Base-by-base conservation (phyloP, 2,329 filamentous ascomycete genomes). In the Hypocrella siamensis region DNA sequence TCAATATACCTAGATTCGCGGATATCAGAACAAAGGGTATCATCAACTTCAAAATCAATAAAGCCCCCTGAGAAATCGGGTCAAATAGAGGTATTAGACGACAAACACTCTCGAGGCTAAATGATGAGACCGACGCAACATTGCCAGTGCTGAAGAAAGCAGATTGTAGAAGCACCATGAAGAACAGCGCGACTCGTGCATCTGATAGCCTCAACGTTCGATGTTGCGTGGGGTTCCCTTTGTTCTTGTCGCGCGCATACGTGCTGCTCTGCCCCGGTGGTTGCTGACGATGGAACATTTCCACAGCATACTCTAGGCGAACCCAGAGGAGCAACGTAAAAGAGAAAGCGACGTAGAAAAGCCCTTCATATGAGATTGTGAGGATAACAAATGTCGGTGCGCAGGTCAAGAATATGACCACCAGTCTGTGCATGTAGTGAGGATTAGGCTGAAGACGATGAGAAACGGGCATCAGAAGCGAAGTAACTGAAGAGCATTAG, bases 101-200 rank as follows among this genome's bases (percentile, higher is more conserved):
- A 51, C 66, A 71, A 6, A 98, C 90, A 45, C 81, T 86, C 36
- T 96, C 90, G 26, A 98, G 64, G 38, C 81, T 92, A 60, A 98
- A 98, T 1, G 84, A 82, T 12, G 86, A 93, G 34, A 98, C 60
- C 0, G 88, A 94, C 1, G 90, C 90, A 35, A 98, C 75, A 58
- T 98, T 98, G 40, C 90, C 90, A 0, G 88, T 96, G 57, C 78
- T 83, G 67, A 96, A 98, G 57, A 98, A 98, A 31, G 80, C 90
- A 3, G 86, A 88, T 55, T 98, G 90, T 5, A 98, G 68, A 25
- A 98, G 70, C 42, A 84, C 85, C 54, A 98, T 79, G 65, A 96
- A 94, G 63, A 96, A 96, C 6, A 98, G 69, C 2, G 84, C 79
- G 22, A 93, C 79, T 24, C 92, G 80, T 4, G 79, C 74, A 51